Evolutionary conservation across 2,329 filamentous ascomycete genomes (phyloP), one percentile per base, ranked within the genome.

Genomic region (Penicillium brevicompactum): DNA sequence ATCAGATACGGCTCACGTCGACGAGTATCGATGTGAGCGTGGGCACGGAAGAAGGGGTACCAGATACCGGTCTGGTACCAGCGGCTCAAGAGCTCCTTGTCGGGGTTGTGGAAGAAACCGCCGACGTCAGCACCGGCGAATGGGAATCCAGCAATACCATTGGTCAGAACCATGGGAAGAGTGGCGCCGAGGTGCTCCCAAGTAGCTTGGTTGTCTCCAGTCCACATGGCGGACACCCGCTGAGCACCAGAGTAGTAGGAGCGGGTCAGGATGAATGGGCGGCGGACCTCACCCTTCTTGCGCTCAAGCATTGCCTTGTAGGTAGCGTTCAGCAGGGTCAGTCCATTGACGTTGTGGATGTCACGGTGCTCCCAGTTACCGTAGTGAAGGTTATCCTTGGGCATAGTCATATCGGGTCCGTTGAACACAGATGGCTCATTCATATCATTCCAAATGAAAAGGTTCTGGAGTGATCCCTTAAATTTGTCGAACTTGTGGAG

Each of bases 361-460:
- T 99, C 94, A 60, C 94, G 90, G 72, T 99, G 94, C 74, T 99
- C 94, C 94, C 94, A 99, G 69, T 89, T 85, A 49, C 85, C 92
- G 68, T 89, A 79, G 72, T 99, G 94, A 30, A 99, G 76, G 71
- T 99, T 99, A 79, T 99, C 94, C 76, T 97, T 97, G 58, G 94
- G 94, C 92, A 97, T 97, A 5, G 93, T 97, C 3, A 92, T 96
- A 75, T 99, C 94, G 0, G 94, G 94, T 0, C 94, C 94, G 72
- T 97, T 97, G 80, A 99, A 99, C 1, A 99, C 94, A 0, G 94
- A 97, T 0, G 94, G 94, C 78, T 99, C 94, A 71, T 97, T 97
- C 94, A 99, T 99, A 73, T 99, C 94, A 73, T 99, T 99, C 94
- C 94, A 99, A 67, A 99, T 86, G 75, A 91, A 97, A 0, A 91